phyloP scores from a whole-genome alignment of 2,329 filamentous ascomycete genomes.

The Aureobasidium sp. region DNA sequence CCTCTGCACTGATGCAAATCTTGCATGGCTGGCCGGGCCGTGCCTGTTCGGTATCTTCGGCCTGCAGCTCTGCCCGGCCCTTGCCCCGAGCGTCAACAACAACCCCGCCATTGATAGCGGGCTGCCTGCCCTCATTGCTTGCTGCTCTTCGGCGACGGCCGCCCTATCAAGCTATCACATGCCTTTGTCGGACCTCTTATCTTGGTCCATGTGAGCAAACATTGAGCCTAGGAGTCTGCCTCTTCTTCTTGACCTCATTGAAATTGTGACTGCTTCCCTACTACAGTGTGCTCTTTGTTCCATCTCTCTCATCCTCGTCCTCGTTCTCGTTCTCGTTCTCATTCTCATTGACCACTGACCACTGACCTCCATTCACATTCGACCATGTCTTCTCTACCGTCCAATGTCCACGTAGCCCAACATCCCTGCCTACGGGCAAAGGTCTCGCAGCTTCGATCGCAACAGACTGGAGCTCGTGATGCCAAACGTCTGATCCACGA shows the following conservation, averaged over 20 bases:
- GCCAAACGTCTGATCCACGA: constrained; percentile 79
- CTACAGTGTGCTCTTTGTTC: not conserved
- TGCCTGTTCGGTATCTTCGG: not conserved
- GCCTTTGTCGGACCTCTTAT: not conserved
- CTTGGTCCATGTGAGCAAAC: not conserved
- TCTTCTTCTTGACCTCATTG: not conserved
- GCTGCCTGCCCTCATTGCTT: not conserved
- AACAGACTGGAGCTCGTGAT: constrained; percentile 60
- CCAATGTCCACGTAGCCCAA: constrained; percentile 63
- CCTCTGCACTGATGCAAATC: not conserved
- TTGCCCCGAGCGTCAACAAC: not conserved
- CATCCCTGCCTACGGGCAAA: constrained; percentile 86
- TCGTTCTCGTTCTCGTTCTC: not conserved
- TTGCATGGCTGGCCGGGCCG: not conserved
- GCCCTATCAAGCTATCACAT: constrained; percentile 10
- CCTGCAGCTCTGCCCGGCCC: not conserved
- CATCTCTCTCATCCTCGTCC: not conserved
- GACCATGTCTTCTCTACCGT: constrained; percentile 32
- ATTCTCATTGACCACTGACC: not conserved
- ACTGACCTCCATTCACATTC: not conserved
- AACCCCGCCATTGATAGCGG: constrained; percentile 5
- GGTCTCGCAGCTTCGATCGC: constrained; percentile 78
- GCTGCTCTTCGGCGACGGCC: not conserved
- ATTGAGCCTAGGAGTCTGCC: not conserved
- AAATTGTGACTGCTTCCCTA: not conserved